Conservation (phyloP, 2,329 filamentous ascomycete genomes). For the Fusarium vanettenii region DNA sequence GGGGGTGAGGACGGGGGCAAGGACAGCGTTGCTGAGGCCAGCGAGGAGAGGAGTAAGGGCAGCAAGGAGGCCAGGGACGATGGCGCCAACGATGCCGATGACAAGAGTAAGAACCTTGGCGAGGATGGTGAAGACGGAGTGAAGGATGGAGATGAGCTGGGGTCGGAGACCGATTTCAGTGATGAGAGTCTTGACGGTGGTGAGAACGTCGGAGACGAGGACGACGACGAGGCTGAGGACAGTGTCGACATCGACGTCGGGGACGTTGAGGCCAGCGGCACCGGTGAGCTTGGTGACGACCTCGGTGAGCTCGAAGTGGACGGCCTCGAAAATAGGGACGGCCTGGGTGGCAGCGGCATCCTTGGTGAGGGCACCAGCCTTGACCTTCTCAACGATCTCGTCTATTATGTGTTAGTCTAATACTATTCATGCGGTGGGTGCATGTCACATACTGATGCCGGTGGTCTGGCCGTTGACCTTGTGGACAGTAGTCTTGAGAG, state of each 20-base stretch:
- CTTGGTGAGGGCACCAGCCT: conserved; percentile 36
- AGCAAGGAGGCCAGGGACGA: conserved; percentile 42
- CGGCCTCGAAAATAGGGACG: conserved; percentile 21
- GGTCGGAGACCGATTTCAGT: conserved; percentile 39
- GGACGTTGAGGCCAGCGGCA: conserved; percentile 33
- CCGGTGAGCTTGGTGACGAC: conserved; percentile 40
- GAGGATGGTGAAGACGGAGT: conserved; percentile 44
- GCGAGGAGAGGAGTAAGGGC: conserved; percentile 43
- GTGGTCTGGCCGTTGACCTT: conserved; percentile 18
- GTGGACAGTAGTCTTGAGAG: conserved; percentile 3
- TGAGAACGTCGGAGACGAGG: conserved; percentile 35
- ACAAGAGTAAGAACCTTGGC: conserved; percentile 40
- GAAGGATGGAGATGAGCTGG: conserved; percentile 41
- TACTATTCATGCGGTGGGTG: background rate
- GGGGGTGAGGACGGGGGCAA: conserved; percentile 43
- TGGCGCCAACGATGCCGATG: conserved; percentile 34
- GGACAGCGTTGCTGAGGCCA: conserved; percentile 38
- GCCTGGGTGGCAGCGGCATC: conserved; percentile 29
- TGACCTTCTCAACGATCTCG: conserved; percentile 35
- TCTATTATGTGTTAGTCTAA: background rate
- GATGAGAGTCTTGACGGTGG: conserved; percentile 39
- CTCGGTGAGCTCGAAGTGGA: conserved; percentile 37
- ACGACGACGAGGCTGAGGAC: conserved; percentile 36
- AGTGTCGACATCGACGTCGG: conserved; percentile 38
- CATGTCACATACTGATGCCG: conserved; percentile 2